Evolutionary conservation across 192 early-diverging fungal species (phyloP).

Genomic region (Coemansia sp.): DNA sequence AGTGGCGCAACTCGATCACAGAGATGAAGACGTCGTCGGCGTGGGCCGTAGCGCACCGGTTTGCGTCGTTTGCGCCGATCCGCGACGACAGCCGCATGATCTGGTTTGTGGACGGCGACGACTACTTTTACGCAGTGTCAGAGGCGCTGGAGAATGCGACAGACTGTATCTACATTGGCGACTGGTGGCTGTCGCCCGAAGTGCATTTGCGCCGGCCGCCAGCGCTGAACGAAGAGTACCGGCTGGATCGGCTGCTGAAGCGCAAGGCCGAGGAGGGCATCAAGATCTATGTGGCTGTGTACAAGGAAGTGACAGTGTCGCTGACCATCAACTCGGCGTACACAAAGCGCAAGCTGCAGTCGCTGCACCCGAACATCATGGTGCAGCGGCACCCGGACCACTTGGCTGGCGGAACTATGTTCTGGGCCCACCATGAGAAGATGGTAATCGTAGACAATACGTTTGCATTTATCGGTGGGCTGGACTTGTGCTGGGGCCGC

Average conservation of each 20-base stretch:
- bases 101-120: conserved; percentile 75
- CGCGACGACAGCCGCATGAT: conserved; percentile 63
- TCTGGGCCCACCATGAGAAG: conserved; percentile 89
- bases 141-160: conserved; percentile 72
- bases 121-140: conserved; percentile 72
- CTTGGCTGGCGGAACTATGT: conserved; percentile 65
- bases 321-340: conserved; percentile 71
- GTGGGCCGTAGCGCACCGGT: conserved; percentile 66
- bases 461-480: conserved; percentile 81
- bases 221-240: conserved; percentile 69
- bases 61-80: conserved; percentile 73
- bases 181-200: conserved; percentile 91
- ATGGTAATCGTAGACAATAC: conserved; percentile 76
- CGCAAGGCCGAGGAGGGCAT: conserved; percentile 81
- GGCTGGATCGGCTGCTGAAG: conserved; percentile 76
- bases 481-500: conserved; percentile 85
- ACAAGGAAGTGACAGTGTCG: conserved; percentile 78
- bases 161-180: conserved; percentile 69
- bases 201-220: conserved; percentile 79
- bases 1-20: conserved; percentile 65
- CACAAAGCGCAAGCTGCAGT: conserved; percentile 70
- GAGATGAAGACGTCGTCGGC: conserved; percentile 62
- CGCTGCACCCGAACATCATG: conserved; percentile 72
- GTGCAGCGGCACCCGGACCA: conserved; percentile 87
- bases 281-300: conserved; percentile 79